Evolutionary conservation across 1,284 basidiomycete species (phyloP).

Genomic region (Pholiota adiposa): DNA sequence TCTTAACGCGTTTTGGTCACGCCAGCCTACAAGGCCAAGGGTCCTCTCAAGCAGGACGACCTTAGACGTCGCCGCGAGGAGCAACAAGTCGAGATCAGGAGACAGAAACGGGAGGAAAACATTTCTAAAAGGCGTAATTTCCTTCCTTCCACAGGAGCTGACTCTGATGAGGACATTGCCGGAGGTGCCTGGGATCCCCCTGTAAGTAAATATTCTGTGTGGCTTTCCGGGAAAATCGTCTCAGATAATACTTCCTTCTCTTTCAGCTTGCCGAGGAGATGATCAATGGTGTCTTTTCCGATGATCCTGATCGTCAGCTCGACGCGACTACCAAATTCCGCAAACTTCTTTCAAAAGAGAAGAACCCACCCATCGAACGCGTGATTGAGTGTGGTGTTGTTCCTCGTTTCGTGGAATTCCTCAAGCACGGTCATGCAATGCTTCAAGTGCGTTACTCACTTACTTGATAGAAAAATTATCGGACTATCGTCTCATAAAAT

Average conservation of each 20-base stretch:
- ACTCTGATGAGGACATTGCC: conserved; percentile 87
- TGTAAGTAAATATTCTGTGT: conserved; percentile 50
- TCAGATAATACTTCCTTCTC: conserved; percentile 16
- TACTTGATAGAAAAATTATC: neutral
- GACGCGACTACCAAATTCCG: conserved; percentile 98
- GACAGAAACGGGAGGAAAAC: conserved; percentile 96
- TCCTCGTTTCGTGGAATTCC: conserved; percentile 96
- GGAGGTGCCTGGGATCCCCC: conserved; percentile 76
- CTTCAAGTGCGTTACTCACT: conserved; percentile 72
- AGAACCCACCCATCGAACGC: conserved; percentile 99
- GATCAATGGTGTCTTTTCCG: conserved; percentile 92
- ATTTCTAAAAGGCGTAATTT: conserved; percentile 96
- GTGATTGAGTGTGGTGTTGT: conserved; percentile 99
- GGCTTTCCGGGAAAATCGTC: conserved; percentile 14
- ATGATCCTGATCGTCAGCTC: conserved; percentile 89
- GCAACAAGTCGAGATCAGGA: conserved; percentile 96
- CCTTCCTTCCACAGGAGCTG: conserved; percentile 69
- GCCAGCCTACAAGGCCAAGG: conserved; percentile 75
- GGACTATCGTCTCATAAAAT: conserved; percentile 11
- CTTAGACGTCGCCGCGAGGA: conserved; percentile 94
- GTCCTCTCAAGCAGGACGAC: conserved; percentile 82
- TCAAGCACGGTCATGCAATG: conserved; percentile 89
- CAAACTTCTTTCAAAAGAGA: conserved; percentile 98
- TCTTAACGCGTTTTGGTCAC: conserved; percentile 39
- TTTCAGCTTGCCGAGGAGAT: conserved; percentile 86